Percentiles rank a stretch among this genome's conserved stretches.
Evolutionary conservation across 495 filamentous ascomycete species (phyloP).

Genomic region (Aspergillus incahuasiensis): DNA sequence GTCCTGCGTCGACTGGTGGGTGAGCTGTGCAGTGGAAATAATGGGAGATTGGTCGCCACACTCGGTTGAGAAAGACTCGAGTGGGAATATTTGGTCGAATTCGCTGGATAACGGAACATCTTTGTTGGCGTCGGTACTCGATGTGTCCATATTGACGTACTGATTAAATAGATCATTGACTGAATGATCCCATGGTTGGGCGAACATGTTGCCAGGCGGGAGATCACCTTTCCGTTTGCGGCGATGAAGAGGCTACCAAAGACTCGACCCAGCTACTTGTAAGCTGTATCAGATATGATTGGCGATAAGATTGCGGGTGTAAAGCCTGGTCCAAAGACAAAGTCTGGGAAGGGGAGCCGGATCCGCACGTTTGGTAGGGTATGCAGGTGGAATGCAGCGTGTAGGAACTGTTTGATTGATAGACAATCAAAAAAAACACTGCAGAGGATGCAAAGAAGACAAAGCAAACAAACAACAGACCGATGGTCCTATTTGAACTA

Average conservation of each 20-base stretch:
- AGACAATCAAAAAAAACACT: conserved; percentile 46
- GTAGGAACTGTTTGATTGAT: conserved; percentile 32
- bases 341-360: conserved; percentile 17
- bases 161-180: conserved; percentile 51
- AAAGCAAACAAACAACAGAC: conserved; percentile 51
- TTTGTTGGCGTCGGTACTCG: conserved; percentile 39
- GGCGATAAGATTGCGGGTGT: conserved; percentile 15
- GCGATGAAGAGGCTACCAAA: conserved; percentile 27
- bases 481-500: conserved; percentile 42
- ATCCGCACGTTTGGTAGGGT: conserved; percentile 14
- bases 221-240: conserved; percentile 44
- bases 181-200: conserved; percentile 46
- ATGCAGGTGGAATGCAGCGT: conserved; percentile 18
- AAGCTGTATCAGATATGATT: conserved; percentile 26
- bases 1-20: conserved; percentile 35
- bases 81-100: conserved; percentile 41
- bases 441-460: conserved; percentile 46
- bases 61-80: conserved; percentile 40
- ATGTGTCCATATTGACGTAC: conserved; percentile 46
- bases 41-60: conserved; percentile 44
- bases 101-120: conserved; percentile 41
- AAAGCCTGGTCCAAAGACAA: conserved; percentile 15
- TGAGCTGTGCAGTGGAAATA: conserved; percentile 34
- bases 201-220: conserved; percentile 36
- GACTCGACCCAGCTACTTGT: conserved; percentile 13